Percentiles rank a stretch among this genome's conserved stretches.
Evolutionary conservation across 2,329 filamentous ascomycete genomes (phyloP).

Genomic region (Ophiostoma novo-ulmi): DNA sequence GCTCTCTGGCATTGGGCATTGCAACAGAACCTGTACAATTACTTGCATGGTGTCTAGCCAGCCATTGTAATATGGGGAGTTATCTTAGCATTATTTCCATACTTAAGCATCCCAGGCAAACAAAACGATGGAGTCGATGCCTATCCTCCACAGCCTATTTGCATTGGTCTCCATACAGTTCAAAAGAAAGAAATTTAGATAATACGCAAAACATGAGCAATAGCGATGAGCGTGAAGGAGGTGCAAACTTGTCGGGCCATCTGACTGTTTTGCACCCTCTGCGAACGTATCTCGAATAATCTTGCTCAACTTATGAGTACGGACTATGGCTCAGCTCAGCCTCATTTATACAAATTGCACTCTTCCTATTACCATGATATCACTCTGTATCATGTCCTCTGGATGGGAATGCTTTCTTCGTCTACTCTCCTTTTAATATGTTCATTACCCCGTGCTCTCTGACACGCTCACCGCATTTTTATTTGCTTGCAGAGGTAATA

Average conservation of each 20-base stretch:
- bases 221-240: no score
- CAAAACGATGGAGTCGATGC: not conserved
- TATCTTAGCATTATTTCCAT: not conserved
- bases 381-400: not conserved
- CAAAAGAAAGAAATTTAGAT: not conserved
- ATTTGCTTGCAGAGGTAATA: not conserved
- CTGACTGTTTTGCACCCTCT: not conserved
- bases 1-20: not conserved
- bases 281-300: not conserved
- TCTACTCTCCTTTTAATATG: not conserved
- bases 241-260: not conserved
- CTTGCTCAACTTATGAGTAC: not conserved
- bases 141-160: not conserved
- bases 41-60: conserved; percentile 9
- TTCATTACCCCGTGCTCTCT: not conserved
- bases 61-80: not conserved
- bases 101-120: not conserved
- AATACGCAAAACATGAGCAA: not conserved
- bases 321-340: not conserved
- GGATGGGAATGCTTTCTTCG: not conserved
- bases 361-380: not conserved
- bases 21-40: not conserved
- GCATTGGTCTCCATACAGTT: not conserved
- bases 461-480: not conserved
- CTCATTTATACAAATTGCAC: not conserved